These are phyloP conservation scores for Vaccinium corymbosum DNA, from an alignment of 148 eudicot genomes.

Conservation along the genomic window DNA sequence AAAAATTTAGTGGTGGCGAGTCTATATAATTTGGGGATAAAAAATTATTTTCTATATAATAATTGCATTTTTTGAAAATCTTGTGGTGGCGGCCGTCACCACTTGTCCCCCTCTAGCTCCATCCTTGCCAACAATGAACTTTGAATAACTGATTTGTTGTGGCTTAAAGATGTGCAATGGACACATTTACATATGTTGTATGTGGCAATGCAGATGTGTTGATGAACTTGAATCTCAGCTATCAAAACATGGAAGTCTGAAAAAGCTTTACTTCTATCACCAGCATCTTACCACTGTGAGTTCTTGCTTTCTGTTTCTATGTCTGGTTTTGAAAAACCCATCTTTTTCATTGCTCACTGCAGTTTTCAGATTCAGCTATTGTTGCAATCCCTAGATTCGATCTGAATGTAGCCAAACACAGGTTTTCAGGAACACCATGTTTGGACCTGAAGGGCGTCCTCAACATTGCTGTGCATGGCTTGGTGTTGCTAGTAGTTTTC, in stretches of 20 bases:
- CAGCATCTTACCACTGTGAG: conserved; percentile 96
- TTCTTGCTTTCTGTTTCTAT: conserved; percentile 18
- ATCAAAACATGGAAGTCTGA: conserved; percentile 90
- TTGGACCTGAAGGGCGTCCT: conserved; percentile 99
- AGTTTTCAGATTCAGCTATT: conserved; percentile 7
- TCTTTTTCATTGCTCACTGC: conserved; percentile 11
- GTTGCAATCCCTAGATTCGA: conserved; percentile 7
- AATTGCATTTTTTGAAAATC: too few relatives aligned
- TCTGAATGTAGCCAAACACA: conserved; percentile 27
- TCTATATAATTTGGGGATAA: too few relatives aligned
- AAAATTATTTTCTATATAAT: too few relatives aligned
- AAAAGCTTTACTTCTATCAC: conserved; percentile 94
- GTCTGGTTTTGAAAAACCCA: conserved; percentile 16
- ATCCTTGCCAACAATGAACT: background rate
- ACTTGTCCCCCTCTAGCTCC: too few relatives aligned
- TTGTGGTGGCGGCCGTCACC: too few relatives aligned
- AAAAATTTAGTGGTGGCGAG: too few relatives aligned
- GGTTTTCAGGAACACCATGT: conserved; percentile 99
- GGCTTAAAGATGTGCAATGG: conserved; percentile 1
- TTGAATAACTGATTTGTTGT: background rate
- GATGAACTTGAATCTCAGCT: conserved; percentile 96
- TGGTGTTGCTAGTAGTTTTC: conserved; percentile 99
- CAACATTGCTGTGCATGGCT: conserved; percentile 99
- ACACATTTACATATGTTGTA: conserved; percentile 15
- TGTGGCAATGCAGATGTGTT: conserved; percentile 65